These are phyloP conservation scores for Globisporangium apiculatum DNA, from an alignment of 352 stramenopile species.

Conservation along the genomic window DNA sequence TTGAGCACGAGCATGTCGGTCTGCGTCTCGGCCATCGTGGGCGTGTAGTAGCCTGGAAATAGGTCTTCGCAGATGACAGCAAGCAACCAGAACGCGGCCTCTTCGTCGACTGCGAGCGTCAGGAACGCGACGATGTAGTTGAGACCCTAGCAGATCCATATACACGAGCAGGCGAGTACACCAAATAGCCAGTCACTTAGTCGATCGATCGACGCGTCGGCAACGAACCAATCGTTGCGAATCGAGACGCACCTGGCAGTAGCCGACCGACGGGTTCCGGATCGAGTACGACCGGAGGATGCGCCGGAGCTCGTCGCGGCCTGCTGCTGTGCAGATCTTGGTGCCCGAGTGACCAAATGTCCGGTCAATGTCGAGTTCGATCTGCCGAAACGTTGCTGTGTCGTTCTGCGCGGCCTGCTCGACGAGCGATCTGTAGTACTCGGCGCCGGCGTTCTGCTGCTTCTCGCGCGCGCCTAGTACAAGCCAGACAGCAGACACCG, in stretches of 20 bases:
- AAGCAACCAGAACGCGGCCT: constrained; percentile 86
- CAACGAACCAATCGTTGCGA: no score
- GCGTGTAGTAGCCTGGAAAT: constrained; percentile 85
- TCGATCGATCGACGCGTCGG: no score
- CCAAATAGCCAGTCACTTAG: not conserved
- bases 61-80: constrained; percentile 87
- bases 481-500: not conserved
- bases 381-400: constrained; percentile 66
- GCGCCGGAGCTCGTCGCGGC: constrained; percentile 44
- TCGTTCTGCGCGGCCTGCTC: constrained; percentile 34
- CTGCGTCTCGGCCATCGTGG: constrained; percentile 85
- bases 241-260: constrained; percentile 56
- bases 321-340: constrained; percentile 48
- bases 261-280: constrained; percentile 69
- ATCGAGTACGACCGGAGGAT: constrained; percentile 79
- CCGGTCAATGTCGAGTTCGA: constrained; percentile 82
- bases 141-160: constrained; percentile 28
- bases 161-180: not conserved
- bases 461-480: constrained; percentile 36
- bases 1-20: constrained; percentile 88
- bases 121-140: constrained; percentile 89
- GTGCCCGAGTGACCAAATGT: constrained; percentile 76
- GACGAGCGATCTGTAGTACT: constrained; percentile 51
- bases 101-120: constrained; percentile 73
- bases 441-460: constrained; percentile 29